These are phyloP conservation scores for Lithospermum erythrorhizon DNA, from an alignment of 257 asterid genomes.

Conservation along the genomic window DNA sequence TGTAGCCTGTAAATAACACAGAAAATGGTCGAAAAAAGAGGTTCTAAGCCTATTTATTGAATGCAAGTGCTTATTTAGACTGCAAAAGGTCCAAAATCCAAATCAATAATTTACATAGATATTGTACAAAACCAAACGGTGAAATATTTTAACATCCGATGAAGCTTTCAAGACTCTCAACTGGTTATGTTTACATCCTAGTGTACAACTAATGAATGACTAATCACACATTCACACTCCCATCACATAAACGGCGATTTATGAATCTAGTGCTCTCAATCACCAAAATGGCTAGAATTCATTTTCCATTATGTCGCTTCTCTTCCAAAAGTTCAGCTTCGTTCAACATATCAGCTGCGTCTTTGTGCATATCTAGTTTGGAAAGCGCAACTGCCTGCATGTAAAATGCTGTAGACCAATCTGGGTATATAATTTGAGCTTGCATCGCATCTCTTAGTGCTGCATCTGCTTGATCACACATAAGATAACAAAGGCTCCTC, in stretches of 20 bases:
- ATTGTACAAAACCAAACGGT: slow-evolving; percentile 20
- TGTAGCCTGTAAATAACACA: too few relatives aligned
- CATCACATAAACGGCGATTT: background rate
- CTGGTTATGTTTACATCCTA: background rate
- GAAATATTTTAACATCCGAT: slow-evolving; percentile 15
- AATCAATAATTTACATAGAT: slow-evolving; percentile 3
- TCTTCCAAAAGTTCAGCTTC: slow-evolving; percentile 86
- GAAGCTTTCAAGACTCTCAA: background rate
- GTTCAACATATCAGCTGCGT: slow-evolving; percentile 93
- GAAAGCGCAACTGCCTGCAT: slow-evolving; percentile 97
- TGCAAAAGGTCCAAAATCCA: too few relatives aligned
- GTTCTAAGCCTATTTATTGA: slow-evolving; percentile 96
- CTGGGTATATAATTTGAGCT: slow-evolving; percentile 83
- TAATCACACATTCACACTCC: background rate
- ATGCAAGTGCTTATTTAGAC: slow-evolving; percentile 54
- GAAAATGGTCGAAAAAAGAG: too few relatives aligned
- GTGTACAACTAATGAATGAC: background rate
- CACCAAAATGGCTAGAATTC: slow-evolving; percentile 16
- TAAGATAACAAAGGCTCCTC: slow-evolving; percentile 78
- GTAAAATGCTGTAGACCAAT: slow-evolving; percentile 95
- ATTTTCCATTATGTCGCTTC: slow-evolving; percentile 55
- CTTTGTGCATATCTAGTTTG: slow-evolving; percentile 93
- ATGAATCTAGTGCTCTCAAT: background rate
- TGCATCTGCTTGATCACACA: slow-evolving; percentile 95
- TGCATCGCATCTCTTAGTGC: slow-evolving; percentile 99